Conservation (phyloP, 1,284 basidiomycete species). For the Afroboletus lepidellus region DNA sequence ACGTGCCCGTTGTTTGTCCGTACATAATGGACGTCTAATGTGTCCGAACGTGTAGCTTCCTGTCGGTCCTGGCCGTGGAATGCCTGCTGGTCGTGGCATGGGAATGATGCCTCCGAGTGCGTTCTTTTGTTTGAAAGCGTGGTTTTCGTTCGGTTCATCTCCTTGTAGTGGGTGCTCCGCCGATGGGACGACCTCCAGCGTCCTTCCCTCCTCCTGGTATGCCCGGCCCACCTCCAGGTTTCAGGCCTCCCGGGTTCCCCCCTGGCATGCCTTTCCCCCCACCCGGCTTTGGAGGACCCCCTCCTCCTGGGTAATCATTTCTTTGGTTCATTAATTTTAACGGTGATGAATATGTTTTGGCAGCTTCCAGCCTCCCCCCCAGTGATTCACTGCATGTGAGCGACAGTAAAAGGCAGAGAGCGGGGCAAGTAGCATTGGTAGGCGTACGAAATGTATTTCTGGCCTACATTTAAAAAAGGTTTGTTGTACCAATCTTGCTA, state of each 20-base stretch:
- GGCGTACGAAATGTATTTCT: slow-evolving; percentile 29
- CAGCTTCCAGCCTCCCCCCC: slow-evolving; percentile 42
- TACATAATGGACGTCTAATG: slow-evolving; percentile 15
- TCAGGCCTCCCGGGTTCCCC: slow-evolving; percentile 81
- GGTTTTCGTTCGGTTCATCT: slow-evolving; percentile 15
- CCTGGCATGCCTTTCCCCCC: slow-evolving; percentile 79
- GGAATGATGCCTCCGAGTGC: slow-evolving; percentile 90
- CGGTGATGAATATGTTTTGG: slow-evolving; percentile 10
- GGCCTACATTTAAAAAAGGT: slow-evolving; percentile 29
- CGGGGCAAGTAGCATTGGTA: slow-evolving; percentile 26
- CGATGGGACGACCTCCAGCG: slow-evolving; percentile 80
- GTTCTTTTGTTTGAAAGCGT: slow-evolving; percentile 35
- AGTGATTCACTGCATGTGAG: slow-evolving; percentile 23
- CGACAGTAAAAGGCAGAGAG: slow-evolving; percentile 21
- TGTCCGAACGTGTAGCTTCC: slow-evolving; percentile 57
- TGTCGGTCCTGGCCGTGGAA: slow-evolving; percentile 89
- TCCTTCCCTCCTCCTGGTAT: slow-evolving; percentile 85
- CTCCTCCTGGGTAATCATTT: slow-evolving; percentile 74
- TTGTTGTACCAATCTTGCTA: slow-evolving; percentile 29
- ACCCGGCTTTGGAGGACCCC: slow-evolving; percentile 76
- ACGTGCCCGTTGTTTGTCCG: slow-evolving; percentile 24
- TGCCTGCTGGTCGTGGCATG: slow-evolving; percentile 96
- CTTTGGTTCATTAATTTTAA: slow-evolving; percentile 1
- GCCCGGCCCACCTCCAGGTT: slow-evolving; percentile 79
- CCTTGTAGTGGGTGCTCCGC: slow-evolving; percentile 58